phyloP scores from a whole-genome alignment of 2,329 filamentous ascomycete species.

The Cladophialophora yegresii region DNA sequence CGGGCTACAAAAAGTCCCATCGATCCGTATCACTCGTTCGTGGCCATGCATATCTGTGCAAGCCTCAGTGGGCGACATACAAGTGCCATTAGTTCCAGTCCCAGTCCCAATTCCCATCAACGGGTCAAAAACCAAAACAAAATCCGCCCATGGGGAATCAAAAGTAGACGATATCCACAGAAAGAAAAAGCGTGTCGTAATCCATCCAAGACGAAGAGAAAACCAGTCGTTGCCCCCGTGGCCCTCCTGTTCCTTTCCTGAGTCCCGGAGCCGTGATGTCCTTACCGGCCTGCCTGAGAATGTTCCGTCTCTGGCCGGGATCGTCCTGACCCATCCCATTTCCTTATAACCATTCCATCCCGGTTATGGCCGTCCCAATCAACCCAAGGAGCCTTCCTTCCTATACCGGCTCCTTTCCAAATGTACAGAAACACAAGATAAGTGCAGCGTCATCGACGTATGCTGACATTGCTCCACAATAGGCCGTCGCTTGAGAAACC shows the following conservation, averaged over 20 bases:
- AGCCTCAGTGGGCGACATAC: neutral
- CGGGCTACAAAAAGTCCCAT: no score
- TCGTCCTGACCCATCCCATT: neutral
- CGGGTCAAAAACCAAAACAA: neutral
- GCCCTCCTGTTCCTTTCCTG: neutral
- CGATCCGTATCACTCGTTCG: neutral
- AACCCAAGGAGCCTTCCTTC: neutral
- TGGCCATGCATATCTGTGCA: neutral
- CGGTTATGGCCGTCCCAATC: neutral
- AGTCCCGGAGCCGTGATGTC: neutral
- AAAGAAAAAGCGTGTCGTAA: neutral
- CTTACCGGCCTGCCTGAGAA: neutral
- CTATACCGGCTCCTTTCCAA: neutral
- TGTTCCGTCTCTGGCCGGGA: neutral
- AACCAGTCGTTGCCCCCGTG: neutral
- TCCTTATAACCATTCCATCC: neutral
- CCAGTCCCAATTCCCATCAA: neutral
- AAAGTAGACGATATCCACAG: neutral
- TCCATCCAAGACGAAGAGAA: conserved; percentile 1
- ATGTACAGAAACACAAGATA: neutral
- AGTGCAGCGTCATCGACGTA: neutral
- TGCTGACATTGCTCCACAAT: neutral
- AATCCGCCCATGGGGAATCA: conserved; percentile 7
- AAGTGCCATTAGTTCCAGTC: neutral
- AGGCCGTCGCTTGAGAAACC: neutral